Percentiles rank a stretch among this genome's conserved stretches.
Evolutionary conservation across 2,329 filamentous ascomycete genomes (phyloP).

Genomic region (Aspergillus sp.): DNA sequence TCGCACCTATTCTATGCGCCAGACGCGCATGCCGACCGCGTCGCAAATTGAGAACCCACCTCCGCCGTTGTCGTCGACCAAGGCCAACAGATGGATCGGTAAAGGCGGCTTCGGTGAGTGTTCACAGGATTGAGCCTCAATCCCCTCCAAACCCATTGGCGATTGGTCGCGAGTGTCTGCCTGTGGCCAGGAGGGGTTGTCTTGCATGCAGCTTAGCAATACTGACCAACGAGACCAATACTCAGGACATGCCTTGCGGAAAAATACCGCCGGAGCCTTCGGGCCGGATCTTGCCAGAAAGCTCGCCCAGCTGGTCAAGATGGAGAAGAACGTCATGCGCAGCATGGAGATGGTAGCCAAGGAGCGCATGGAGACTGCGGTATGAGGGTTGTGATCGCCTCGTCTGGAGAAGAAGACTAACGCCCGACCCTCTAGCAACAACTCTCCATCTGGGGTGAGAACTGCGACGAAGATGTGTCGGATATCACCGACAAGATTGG

Average conservation of each 20-base stretch:
- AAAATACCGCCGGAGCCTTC: conserved; percentile 52
- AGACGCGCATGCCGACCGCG: conserved; percentile 91
- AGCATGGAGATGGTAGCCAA: conserved; percentile 92
- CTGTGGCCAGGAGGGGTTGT: not conserved
- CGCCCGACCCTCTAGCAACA: conserved; percentile 67
- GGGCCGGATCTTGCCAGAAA: conserved; percentile 93
- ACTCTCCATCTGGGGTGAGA: conserved; percentile 96
- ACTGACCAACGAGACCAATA: conserved; percentile 2
- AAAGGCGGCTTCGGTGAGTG: conserved; percentile 77
- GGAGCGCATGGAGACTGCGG: conserved; percentile 97
- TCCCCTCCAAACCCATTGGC: not conserved
- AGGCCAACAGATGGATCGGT: conserved; percentile 85
- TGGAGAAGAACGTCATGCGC: conserved; percentile 99
- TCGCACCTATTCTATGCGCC: conserved; percentile 98
- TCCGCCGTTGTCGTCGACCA: conserved; percentile 86
- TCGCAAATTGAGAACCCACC: conserved; percentile 89
- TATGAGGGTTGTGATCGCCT: conserved; percentile 54
- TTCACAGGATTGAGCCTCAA: conserved; percentile 2
- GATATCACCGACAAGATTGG: conserved; percentile 99
- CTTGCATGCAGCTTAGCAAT: not conserved
- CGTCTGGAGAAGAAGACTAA: not conserved
- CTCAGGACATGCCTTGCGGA: conserved; percentile 61
- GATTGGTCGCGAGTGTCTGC: not conserved
- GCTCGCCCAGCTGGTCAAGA: conserved; percentile 96
- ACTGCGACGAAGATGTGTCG: conserved; percentile 93